Evolutionary conservation across 1,284 basidiomycete genomes (phyloP).

Genomic region (Polyporus tsugae): DNA sequence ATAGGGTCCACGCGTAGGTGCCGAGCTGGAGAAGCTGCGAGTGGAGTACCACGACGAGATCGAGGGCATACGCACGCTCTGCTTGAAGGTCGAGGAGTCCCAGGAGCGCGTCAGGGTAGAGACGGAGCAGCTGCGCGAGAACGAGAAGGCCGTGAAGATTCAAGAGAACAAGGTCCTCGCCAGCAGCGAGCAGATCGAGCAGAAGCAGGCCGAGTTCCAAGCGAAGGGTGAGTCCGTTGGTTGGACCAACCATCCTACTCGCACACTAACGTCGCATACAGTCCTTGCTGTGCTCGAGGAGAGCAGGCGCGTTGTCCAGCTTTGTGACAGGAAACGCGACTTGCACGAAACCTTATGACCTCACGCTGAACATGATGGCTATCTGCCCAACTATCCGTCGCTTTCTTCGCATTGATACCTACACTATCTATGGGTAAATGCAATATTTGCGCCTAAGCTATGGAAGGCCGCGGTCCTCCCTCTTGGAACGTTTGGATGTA

Average conservation of each 20-base stretch:
- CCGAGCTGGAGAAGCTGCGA: constrained; percentile 65
- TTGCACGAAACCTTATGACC: constrained; percentile 30
- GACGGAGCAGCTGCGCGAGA: constrained; percentile 59
- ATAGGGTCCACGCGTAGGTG: constrained; percentile 43
- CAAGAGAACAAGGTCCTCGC: constrained; percentile 61
- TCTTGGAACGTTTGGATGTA: constrained; percentile 17
- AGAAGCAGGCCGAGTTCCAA: constrained; percentile 62
- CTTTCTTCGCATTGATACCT: constrained; percentile 1
- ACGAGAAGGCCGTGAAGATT: constrained; percentile 58
- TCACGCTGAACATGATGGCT: background rate
- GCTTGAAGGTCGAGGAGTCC: constrained; percentile 61
- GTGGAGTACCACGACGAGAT: constrained; percentile 67
- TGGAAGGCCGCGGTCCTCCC: constrained; percentile 6
- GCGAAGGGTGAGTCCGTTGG: constrained; percentile 56
- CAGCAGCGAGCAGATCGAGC: constrained; percentile 62
- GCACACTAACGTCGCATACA: constrained; percentile 35
- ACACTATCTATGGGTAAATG: constrained; percentile 20
- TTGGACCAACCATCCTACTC: background rate
- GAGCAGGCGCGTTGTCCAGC: constrained; percentile 56
- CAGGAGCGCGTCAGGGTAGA: constrained; percentile 61
- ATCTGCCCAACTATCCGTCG: constrained; percentile 15
- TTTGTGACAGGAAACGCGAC: constrained; percentile 56
- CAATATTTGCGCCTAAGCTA: constrained; percentile 8
- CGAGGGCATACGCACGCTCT: constrained; percentile 60
- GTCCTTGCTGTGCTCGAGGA: constrained; percentile 67